Conservation (phyloP, 129 eudicot species). For the Logfia minima region DNA sequence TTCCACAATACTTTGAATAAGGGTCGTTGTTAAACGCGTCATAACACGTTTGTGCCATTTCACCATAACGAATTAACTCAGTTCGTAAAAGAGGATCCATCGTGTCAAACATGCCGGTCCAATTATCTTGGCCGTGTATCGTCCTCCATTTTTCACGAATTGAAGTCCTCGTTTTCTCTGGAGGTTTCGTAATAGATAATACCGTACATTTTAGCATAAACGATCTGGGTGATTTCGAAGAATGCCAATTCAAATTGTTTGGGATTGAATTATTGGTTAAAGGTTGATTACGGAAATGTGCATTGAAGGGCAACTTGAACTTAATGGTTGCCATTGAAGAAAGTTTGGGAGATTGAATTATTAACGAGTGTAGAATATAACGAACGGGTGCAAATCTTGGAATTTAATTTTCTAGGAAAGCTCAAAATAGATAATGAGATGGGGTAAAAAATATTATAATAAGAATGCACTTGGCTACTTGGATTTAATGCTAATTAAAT, state of each 20-base stretch:
- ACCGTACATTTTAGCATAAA: neutral
- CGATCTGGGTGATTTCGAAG: neutral
- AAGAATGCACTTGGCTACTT: too few species aligned
- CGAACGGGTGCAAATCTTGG: too few species aligned
- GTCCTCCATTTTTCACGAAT: constrained; percentile 28
- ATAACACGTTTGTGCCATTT: constrained; percentile 76
- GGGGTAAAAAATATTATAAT: too few species aligned
- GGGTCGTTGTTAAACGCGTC: constrained; percentile 59
- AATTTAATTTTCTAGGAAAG: too few species aligned
- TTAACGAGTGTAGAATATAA: too few species aligned
- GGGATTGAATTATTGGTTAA: neutral
- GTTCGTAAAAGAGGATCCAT: constrained; percentile 43
- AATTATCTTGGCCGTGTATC: constrained; percentile 40
- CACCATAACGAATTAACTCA: constrained; percentile 60
- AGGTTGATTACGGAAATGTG: too few species aligned
- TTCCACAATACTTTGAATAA: constrained; percentile 56
- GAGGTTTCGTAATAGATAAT: neutral
- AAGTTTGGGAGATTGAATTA: neutral
- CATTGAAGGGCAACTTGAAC: neutral
- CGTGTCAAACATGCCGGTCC: constrained; percentile 52
- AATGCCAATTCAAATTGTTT: neutral
- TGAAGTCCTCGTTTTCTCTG: neutral
- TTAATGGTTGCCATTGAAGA: constrained; percentile 25
- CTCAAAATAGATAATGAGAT: too few species aligned
- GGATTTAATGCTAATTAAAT: too few species aligned